Conservation (phyloP, 768 basidiomycete genomes). For the Mycena filopes region DNA sequence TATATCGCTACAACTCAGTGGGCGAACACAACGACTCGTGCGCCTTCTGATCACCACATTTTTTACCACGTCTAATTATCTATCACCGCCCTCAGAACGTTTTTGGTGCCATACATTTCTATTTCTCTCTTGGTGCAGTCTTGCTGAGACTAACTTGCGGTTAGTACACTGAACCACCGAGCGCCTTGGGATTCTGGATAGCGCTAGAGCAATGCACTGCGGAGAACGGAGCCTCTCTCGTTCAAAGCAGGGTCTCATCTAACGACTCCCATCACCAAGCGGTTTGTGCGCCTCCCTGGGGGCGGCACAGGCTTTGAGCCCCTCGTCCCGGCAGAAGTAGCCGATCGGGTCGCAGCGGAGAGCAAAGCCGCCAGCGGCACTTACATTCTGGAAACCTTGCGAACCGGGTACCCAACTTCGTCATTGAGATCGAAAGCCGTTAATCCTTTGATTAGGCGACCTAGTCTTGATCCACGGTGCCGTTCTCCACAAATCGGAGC, state of each 20-base stretch:
- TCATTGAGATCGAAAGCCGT: not conserved
- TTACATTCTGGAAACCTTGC: conserved; percentile 77
- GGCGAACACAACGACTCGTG: conserved; percentile 95
- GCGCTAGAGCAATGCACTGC: conserved; percentile 90
- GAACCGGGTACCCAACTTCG: conserved; percentile 64
- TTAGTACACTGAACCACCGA: conserved; percentile 92
- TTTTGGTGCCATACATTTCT: conserved; percentile 61
- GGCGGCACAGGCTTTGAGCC: conserved; percentile 90
- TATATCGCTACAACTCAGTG: conserved; percentile 73
- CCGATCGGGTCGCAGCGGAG: conserved; percentile 40
- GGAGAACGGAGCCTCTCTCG: conserved; percentile 84
- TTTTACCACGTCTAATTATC: conserved; percentile 10
- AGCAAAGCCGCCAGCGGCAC: conserved; percentile 47
- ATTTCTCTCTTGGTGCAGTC: not conserved
- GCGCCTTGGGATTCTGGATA: conserved; percentile 97
- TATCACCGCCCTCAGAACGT: conserved; percentile 60
- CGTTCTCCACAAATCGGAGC: conserved; percentile 92
- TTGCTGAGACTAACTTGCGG: conserved; percentile 16
- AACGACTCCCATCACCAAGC: conserved; percentile 75
- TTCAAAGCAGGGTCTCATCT: conserved; percentile 94
- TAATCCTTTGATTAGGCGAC: conserved; percentile 63
- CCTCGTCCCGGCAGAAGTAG: conserved; percentile 53
- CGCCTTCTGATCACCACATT: conserved; percentile 43
- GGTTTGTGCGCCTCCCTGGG: conserved; percentile 81
- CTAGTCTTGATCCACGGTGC: conserved; percentile 94